Evolutionary conservation across 1,284 basidiomycete genomes (phyloP), one percentile per base, ranked within the genome.

Genomic region (Tilletiaria anomala): DNA sequence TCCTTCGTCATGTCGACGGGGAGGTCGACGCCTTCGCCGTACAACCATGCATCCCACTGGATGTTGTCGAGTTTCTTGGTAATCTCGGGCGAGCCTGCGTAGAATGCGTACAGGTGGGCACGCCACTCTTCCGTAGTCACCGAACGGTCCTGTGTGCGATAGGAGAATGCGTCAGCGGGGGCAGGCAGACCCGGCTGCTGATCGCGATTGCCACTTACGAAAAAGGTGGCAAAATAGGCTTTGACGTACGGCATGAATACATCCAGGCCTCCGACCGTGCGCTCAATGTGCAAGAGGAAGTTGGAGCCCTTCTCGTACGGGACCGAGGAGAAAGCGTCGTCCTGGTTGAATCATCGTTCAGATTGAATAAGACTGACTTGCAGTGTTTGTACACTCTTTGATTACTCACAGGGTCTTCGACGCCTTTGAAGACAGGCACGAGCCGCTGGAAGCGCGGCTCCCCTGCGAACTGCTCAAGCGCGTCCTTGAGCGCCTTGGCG

Each of bases 101-200:
- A 70, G 69, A 78, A 96, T 67, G 81, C 91, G n/a, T 64, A 84
- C 16, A 97, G 71, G 62, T 96, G 85, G 4, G 73, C 71, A 58
- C 83, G 81, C 87, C 88, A 96, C 56, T 91, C 76, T 29, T 78
- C 72, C 0, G 87, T 93, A 12, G 81, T 82, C 64, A 96, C 84
- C 48, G 83, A 83, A 62, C 80, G 77, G 12, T 86, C 82, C n/a
- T n/a, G n/a, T n/a, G n/a, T n/a, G n/a, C 49, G 75, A 76, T 68
- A 80, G 0, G 77, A 78, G 40, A 75, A 73, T 48, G 69, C 67
- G 50, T 70, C 70, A 44, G 62, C 2, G 16, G 11, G 4, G 40
- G 11, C 14, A 19, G 12, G 26, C 11, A 33, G 8, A 8, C 15
- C n/a, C n/a, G n/a, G n/a, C n/a, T n/a, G n/a, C n/a, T 16, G 18